Base-by-base conservation (phyloP, 2,329 filamentous ascomycete genomes). In the Cladosporium cucumerinum region DNA sequence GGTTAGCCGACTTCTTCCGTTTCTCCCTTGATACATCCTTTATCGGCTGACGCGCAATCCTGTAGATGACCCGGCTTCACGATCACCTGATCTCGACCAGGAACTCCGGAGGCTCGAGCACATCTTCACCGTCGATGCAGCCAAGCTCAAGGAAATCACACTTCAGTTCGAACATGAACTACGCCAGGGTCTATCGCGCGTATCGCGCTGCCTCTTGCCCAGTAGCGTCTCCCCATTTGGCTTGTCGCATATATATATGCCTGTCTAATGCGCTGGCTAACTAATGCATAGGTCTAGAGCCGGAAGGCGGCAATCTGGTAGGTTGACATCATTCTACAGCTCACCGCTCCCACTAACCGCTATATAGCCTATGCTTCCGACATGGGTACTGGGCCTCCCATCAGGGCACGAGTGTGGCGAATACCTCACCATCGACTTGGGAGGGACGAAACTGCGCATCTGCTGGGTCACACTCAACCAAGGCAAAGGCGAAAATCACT, bases 371-470 rank as follows among this genome's bases (percentile, higher is more conserved):
- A 98, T 98, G 94, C 97, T 97, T 80, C 91, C 94, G 65, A 97
- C 94, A 66, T 98, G 94, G 94, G 93, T 96, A 67, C 93, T 97
- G 88, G 87, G 87, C 58, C 93, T 92, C 78, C 94, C 94, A 46
- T 90, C 91, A 75, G 94, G 94, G 69, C 78, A 93, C 71, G 94
- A 97, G 79, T 91, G 88, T 3, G 94, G 94, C 68, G 94, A 89
- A 28, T 97, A 88, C 78, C 84, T 98, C 57, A 93, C 94, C 67
- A 84, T 98, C 61, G 94, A 98, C 76, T 96, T 98, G 91, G 94
- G 94, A 67, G 94, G 94, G 73, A 98, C 94, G 74, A 97, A 97
- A 79, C 82, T 98, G 66, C 90, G 94, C 76, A 93, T 98, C 70
- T 98, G 94, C 80, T 91, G 97, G 80, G 94, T 98, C 75, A 92